These are phyloP conservation scores for Candolleomyces efflorescens DNA, from an alignment of 768 basidiomycete species.

Conservation along the genomic window DNA sequence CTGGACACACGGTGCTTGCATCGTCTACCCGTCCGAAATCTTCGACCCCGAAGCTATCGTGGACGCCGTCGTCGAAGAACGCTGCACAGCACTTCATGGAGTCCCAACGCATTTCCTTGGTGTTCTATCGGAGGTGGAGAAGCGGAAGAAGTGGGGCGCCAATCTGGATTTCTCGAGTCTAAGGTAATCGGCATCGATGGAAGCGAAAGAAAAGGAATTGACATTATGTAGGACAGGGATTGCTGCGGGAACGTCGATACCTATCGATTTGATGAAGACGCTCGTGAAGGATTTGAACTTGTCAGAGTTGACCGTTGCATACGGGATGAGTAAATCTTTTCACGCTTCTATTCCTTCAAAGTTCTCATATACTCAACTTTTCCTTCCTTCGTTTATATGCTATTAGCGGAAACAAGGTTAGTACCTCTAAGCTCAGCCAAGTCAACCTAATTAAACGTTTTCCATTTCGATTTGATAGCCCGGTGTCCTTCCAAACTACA, in stretches of 20 bases:
- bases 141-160: constrained; percentile 42
- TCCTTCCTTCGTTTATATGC: not conserved
- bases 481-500: constrained; percentile 80
- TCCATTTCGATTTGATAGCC: constrained; percentile 37
- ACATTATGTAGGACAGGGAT: constrained; percentile 64
- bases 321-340: constrained; percentile 75
- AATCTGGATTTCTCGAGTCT: constrained; percentile 45
- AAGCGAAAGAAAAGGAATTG: too few relatives aligned
- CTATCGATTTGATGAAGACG: constrained; percentile 74
- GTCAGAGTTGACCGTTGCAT: constrained; percentile 68
- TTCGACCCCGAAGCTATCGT: constrained; percentile 66
- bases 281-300: constrained; percentile 67
- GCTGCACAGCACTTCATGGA: constrained; percentile 77
- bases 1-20: constrained; percentile 68
- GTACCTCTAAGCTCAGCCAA: not conserved
- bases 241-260: constrained; percentile 75
- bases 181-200: constrained; percentile 41
- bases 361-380: too few relatives aligned
- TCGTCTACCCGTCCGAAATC: constrained; percentile 70
- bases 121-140: constrained; percentile 63
- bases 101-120: constrained; percentile 85
- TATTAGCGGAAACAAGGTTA: constrained; percentile 6
- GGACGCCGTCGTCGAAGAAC: constrained; percentile 62
- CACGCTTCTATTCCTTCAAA: not conserved
- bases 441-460: not conserved